Evolutionary conservation across 1,284 basidiomycete genomes (phyloP).

Genomic region (Tylopilus sp.): DNA sequence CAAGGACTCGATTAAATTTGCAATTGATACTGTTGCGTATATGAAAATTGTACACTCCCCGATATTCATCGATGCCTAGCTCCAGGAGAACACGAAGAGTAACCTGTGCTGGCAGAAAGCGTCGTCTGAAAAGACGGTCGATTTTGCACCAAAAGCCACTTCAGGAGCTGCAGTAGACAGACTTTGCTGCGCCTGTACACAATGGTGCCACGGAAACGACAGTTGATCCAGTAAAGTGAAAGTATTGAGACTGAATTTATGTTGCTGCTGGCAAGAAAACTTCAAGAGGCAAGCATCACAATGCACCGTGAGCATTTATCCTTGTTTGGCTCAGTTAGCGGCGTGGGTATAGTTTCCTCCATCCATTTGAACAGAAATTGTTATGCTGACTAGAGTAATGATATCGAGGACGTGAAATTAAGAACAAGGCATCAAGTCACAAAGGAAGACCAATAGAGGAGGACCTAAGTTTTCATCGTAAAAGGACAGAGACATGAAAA

Average conservation of each 20-base stretch:
- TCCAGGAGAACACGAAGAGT: not conserved
- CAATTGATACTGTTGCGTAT: not conserved
- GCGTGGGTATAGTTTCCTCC: constrained; percentile 13
- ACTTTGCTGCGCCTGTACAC: constrained; percentile 46
- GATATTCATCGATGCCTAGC: constrained; percentile 17
- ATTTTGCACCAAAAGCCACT: constrained; percentile 47
- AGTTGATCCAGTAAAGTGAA: too few species aligned
- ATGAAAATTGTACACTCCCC: constrained; percentile 25
- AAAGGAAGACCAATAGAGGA: constrained; percentile 44
- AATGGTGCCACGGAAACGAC: constrained; percentile 29
- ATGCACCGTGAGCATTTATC: too few species aligned
- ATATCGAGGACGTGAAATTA: constrained; percentile 41
- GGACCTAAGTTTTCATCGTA: constrained; percentile 50
- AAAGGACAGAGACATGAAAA: constrained; percentile 26
- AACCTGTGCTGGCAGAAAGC: constrained; percentile 20
- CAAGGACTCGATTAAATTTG: not conserved
- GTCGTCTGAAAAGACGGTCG: constrained; percentile 17
- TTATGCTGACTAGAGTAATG: constrained; percentile 42
- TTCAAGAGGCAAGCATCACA: too few species aligned
- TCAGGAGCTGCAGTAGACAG: constrained; percentile 46
- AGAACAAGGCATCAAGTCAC: constrained; percentile 37
- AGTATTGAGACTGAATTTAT: too few species aligned
- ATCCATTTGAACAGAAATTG: constrained; percentile 16
- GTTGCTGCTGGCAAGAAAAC: not conserved
- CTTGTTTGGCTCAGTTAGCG: constrained; percentile 10